Base-by-base conservation (phyloP, 495 filamentous ascomycete genomes). In the Collariella sp. region DNA sequence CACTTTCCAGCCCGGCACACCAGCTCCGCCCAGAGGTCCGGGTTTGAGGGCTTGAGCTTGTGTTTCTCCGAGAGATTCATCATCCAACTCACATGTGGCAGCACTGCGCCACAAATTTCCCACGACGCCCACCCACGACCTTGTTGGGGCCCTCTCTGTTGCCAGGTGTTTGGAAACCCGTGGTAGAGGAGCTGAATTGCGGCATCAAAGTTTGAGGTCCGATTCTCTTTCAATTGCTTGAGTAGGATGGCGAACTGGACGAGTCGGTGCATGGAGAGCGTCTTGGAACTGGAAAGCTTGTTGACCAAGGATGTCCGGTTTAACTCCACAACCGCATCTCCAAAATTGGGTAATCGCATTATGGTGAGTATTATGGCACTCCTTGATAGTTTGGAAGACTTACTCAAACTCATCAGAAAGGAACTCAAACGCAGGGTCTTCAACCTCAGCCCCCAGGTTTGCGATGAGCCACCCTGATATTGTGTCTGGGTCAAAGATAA, bases 81-180 rank as follows among this genome's bases (percentile, higher is more conserved):
- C 5, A 57, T 16, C 46, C 55, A 43, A 23, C 22, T 22, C 6
- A 57, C 42, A 22, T 52, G 55, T 4, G 55, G 40, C 23, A 57
- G 4, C 15, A 48, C 38, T 0, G 41, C 41, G 20, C 48, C 38
- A 24, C 47, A 57, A 5, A 40, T 47, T 10, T 52, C 47, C 55
- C 55, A 57, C 1, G 55, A 57, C 5, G 26, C 39, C 41, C 47
- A 57, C 3, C 55, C 48, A 35, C 52, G 55, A n/a, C 48, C 48
- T 34, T 52, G 55, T 23, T 57, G 55, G 16, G 47, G 31, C 20
- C 55, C 47, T 10, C 46, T 2, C 16, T 39, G 7, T 13, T 52
- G 29, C 55, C 55, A 57, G 4, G 48, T 52, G 40, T 41, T 57
- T 22, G 55, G 55, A 33, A 57, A 57, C 20, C 26, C 46, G 41